Conservation (phyloP, 2,329 filamentous ascomycete genomes). For the Microdochium bolleyi region DNA sequence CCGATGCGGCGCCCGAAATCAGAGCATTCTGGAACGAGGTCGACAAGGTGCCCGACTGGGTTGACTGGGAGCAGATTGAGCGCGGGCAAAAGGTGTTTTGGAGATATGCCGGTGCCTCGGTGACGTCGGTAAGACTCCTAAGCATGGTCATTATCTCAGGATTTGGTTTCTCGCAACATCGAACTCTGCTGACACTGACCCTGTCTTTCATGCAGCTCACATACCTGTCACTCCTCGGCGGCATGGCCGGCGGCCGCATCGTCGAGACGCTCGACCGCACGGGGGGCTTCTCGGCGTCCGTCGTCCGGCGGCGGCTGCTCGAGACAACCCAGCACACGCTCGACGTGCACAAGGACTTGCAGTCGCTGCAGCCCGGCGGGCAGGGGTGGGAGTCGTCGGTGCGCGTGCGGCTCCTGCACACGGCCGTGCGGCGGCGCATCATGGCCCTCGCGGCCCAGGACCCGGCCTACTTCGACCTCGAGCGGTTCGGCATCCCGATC, state of each 20-base stretch:
- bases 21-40: slow-evolving; percentile 45
- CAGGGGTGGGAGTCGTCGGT: slow-evolving; percentile 53
- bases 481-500: slow-evolving; percentile 52
- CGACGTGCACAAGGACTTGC: slow-evolving; percentile 46
- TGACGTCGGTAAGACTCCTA: too few species aligned
- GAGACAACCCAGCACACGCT: slow-evolving; percentile 32
- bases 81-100: slow-evolving; percentile 58
- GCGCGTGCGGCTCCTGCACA: slow-evolving; percentile 58
- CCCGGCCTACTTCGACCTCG: slow-evolving; percentile 52
- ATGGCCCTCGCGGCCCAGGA: slow-evolving; percentile 42
- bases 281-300: slow-evolving; percentile 55
- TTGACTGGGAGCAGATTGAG: slow-evolving; percentile 58
- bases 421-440: slow-evolving; percentile 55
- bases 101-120: slow-evolving; percentile 41
- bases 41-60: slow-evolving; percentile 54
- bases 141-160: too few species aligned
- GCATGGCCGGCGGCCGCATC: slow-evolving; percentile 55
- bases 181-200: background rate
- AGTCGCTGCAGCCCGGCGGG: slow-evolving; percentile 53
- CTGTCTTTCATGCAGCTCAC: slow-evolving; percentile 29
- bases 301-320: slow-evolving; percentile 50
- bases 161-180: too few species aligned
- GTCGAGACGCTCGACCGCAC: slow-evolving; percentile 60
- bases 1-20: background rate
- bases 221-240: slow-evolving; percentile 55